Percentiles rank a stretch among this genome's conserved stretches.
These are phyloP conservation scores for Daucus carota DNA, from an alignment of 129 eudicot species.

Conservation along the genomic window DH1_v3.0 NC_030381.2:52377501-52378000, in stretches of 20 bases:
- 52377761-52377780: neutral
- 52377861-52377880: neutral
- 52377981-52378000: slow-evolving; percentile 97
- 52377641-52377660: neutral
- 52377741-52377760: neutral
- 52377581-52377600: neutral
- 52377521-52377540: too few species aligned
- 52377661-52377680: neutral
- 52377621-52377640: neutral
- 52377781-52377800: neutral
- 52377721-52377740: neutral
- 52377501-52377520: too few species aligned
- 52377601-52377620: neutral
- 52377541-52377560: neutral
- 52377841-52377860: neutral
- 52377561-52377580: neutral
- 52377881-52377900: slow-evolving; percentile 14
- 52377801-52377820: neutral
- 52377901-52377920: slow-evolving; percentile 85
- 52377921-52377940: slow-evolving; percentile 98
- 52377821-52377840: neutral
- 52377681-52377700: neutral
- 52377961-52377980: slow-evolving; percentile 94
- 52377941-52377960: slow-evolving; percentile 91
- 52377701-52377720: neutral